Base-by-base conservation (phyloP, 2,329 filamentous ascomycete species). In the Pseudogymnoascus destructans region DNA sequence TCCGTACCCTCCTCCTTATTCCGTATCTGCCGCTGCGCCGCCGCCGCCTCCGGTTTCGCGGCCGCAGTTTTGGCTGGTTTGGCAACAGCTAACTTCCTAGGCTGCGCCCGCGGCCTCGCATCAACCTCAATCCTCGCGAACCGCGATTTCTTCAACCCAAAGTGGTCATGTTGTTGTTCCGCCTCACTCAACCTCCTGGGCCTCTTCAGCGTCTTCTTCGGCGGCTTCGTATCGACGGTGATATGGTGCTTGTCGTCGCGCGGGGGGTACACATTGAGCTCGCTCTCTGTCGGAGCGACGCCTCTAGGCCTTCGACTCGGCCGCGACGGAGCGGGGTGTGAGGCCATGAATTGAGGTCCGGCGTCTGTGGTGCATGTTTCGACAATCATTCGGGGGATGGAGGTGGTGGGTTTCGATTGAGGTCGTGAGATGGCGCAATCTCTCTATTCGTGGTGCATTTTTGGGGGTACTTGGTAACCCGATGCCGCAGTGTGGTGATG, bases 11-110 rank as follows among this genome's bases (percentile, higher is more conserved):
- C 57, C 13, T 10, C 57, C 27, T 17, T 49, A 25, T 25, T 19
- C 33, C n/a, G 6, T 8, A 13, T 11, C 13, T n/a, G 63, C 62
- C 59, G 60, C 62, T 3, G 65, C 64, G 38, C 66, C 35, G 60
- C 66, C 35, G 60, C 59, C 1, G 72, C 68, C 11, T 66, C 61
- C 9, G 42, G 9, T 54, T 49, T 30, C 13, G 56, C 30, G 8
- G 19, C 11, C 8, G 15, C 23, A 3, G 21, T 32, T 35, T 21
- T 21, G 1, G 40, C n/a, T 11, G 40, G 40, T 17, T 25, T 52
- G 6, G 30, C 23, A 8, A 15, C 30, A 17, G 23, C 30, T 33
- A 17, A 9, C 30, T 35, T 35, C 32, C 54, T 38, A 15, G 54
- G 15, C 19, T 52, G 46, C 46, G 46, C 25, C 46, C 46, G 7